These are phyloP conservation scores for Coriolopsis trogii DNA, from an alignment of 1,284 basidiomycete genomes.

Conservation along the genomic window DNA sequence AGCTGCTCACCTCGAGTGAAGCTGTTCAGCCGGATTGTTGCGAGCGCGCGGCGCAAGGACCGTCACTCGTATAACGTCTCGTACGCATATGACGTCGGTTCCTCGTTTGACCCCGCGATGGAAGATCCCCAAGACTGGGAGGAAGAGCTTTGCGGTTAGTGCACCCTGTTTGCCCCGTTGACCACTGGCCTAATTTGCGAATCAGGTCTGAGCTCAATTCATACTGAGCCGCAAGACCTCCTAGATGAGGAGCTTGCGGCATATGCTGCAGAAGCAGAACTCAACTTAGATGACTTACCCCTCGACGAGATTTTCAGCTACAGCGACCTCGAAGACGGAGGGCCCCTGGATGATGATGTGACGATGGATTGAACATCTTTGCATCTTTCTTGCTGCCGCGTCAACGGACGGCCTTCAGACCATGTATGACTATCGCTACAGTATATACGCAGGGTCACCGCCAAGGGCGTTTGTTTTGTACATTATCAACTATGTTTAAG, in stretches of 20 bases:
- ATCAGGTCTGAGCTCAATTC: constrained; percentile 8
- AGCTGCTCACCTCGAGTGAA: constrained; percentile 27
- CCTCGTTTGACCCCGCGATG: constrained; percentile 71
- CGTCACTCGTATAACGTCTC: constrained; percentile 59
- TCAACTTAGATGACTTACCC: constrained; percentile 53
- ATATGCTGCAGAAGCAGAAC: constrained; percentile 59
- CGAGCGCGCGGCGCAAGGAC: constrained; percentile 49
- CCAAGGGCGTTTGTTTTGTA: constrained; percentile 7
- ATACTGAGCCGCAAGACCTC: constrained; percentile 45
- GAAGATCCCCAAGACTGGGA: constrained; percentile 66
- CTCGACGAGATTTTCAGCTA: constrained; percentile 33
- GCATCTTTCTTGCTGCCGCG: neutral
- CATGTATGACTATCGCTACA: neutral
- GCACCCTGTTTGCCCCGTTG: neutral
- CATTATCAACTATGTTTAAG: constrained; percentile 2
- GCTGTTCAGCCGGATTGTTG: constrained; percentile 69
- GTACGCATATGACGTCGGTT: constrained; percentile 69
- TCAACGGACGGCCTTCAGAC: neutral
- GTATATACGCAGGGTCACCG: neutral
- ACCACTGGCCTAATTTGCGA: too few species aligned
- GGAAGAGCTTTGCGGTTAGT: constrained; percentile 46
- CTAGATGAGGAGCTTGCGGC: constrained; percentile 61
- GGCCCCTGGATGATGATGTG: constrained; percentile 20
- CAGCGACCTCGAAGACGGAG: constrained; percentile 31
- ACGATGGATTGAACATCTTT: constrained; percentile 22